Conservation (phyloP, 257 asterid genomes). For the Craterostigma plantagineum region DNA sequence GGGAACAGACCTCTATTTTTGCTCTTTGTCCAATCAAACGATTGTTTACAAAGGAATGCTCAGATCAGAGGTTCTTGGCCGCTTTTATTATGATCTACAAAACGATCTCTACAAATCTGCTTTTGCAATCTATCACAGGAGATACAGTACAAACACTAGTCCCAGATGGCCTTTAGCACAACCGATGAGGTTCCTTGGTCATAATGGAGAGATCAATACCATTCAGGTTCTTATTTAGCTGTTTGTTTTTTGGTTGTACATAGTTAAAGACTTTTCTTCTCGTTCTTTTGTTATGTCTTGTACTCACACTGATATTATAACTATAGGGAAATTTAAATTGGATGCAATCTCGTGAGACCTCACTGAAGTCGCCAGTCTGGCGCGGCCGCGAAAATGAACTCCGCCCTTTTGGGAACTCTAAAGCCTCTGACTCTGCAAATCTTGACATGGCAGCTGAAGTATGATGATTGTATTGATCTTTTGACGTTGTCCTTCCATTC, state of each 20-base stretch:
- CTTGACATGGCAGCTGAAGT: constrained; percentile 98
- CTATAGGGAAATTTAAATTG: constrained; percentile 93
- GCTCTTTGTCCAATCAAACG: constrained; percentile 93
- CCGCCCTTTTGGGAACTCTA: constrained; percentile 91
- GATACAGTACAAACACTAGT: constrained; percentile 95
- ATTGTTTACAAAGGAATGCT: constrained; percentile 98
- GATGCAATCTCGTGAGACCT: constrained; percentile 98
- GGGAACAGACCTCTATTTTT: constrained; percentile 84
- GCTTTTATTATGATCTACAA: constrained; percentile 77
- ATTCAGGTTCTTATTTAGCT: constrained; percentile 51
- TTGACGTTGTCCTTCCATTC: constrained; percentile 1
- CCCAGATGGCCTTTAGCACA: constrained; percentile 99
- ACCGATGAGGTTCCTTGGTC: constrained; percentile 99
- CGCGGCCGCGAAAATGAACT: constrained; percentile 92
- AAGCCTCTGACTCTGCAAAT: constrained; percentile 98
- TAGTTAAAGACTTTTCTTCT: constrained; percentile 3
- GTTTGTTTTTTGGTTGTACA: no score
- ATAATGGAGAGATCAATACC: constrained; percentile 98
- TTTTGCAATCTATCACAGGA: constrained; percentile 88
- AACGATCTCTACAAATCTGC: constrained; percentile 62
- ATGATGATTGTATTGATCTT: constrained; percentile 13
- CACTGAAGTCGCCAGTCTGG: constrained; percentile 92
- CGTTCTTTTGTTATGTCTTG: constrained; percentile 4
- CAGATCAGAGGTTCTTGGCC: constrained; percentile 87
- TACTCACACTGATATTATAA: constrained; percentile 11